These are phyloP conservation scores for Peronospora farinosa DNA, from an alignment of 352 stramenopile genomes.

Conservation along the genomic window DNA sequence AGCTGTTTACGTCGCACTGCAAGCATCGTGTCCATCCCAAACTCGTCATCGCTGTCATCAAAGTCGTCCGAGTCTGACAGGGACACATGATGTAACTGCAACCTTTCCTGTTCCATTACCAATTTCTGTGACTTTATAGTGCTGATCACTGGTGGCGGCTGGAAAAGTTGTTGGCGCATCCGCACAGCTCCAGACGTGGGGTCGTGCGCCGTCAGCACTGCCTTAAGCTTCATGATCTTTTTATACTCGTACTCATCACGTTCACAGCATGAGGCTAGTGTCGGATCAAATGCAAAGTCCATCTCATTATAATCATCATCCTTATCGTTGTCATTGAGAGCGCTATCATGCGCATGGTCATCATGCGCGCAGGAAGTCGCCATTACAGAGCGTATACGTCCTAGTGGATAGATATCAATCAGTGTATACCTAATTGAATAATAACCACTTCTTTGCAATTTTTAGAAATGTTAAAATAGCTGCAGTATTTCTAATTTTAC, in stretches of 20 bases:
- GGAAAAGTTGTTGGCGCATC: slow-evolving; percentile 55
- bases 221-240: slow-evolving; percentile 62
- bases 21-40: slow-evolving; percentile 34
- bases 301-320: slow-evolving; percentile 24
- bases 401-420: background rate
- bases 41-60: slow-evolving; percentile 45
- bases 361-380: slow-evolving; percentile 7
- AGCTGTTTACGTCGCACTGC: slow-evolving; percentile 37
- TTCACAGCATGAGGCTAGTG: slow-evolving; percentile 61
- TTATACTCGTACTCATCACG: slow-evolving; percentile 48
- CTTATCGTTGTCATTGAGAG: slow-evolving; percentile 19
- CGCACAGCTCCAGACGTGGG: slow-evolving; percentile 46
- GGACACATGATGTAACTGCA: background rate
- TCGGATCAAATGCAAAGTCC: slow-evolving; percentile 48
- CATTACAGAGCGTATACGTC: slow-evolving; percentile 3
- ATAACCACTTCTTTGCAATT: too few species aligned
- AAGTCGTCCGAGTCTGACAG: slow-evolving; percentile 32
- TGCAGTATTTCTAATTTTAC: background rate
- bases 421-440: too few species aligned
- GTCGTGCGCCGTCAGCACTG: slow-evolving; percentile 48
- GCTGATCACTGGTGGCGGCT: slow-evolving; percentile 17
- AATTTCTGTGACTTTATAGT: slow-evolving; percentile 1
- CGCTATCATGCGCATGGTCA: slow-evolving; percentile 14
- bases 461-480: background rate
- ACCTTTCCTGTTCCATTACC: slow-evolving; percentile 6